Evolutionary conservation across 1,139 yeast species (phyloP), one percentile per base, ranked within the genome.

Genomic region (Casaregolazyma lundiana): DNA sequence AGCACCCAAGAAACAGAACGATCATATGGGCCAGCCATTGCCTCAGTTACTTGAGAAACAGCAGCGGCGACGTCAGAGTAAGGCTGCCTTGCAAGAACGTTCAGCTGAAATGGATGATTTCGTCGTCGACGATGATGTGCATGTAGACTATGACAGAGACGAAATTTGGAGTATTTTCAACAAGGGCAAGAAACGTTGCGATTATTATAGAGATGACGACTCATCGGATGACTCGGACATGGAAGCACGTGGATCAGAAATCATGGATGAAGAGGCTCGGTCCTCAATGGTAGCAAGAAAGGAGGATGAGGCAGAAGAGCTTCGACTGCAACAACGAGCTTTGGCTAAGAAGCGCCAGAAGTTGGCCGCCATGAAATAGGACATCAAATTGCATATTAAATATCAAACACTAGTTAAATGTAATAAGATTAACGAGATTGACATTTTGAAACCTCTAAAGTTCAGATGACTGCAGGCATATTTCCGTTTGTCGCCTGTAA

Each of bases 161-260:
- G 96, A 89, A 63, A 89, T 90, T 42, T 88, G 96, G 96, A 80
- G 81, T 30, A 76, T 90, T 65, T 85, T 89, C 64, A 83, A 81
- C 60, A 73, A 79, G 46, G 87, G 89, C 2, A 75, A 75, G 53
- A 70, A 74, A 47, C 59, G 70, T 1, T 67, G 72, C 42, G 71
- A 70, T 51, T 67, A 68, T 32, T 64, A 70, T 21, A 3, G 32
- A 26, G 32, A 26, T 11, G 72, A 72, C 51, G 80, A 76, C 41
- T 73, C 76, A 44, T 82, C 80, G 48, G 80, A 81, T 45, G 74
- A 75, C 30, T 87, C 82, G 50, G 95, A 86, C 59, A 90, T 90
- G 97, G 97, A 90, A 61, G 96, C 96, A 6, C 84, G 94, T 1
- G 97, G 96, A 17, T 81, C 81, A 22, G 96, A 90, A 55, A 79